Evolutionary conservation across 2,329 filamentous ascomycete genomes (phyloP), one percentile per base, ranked within the genome.

Genomic region (Fusarium dlaminii): DNA sequence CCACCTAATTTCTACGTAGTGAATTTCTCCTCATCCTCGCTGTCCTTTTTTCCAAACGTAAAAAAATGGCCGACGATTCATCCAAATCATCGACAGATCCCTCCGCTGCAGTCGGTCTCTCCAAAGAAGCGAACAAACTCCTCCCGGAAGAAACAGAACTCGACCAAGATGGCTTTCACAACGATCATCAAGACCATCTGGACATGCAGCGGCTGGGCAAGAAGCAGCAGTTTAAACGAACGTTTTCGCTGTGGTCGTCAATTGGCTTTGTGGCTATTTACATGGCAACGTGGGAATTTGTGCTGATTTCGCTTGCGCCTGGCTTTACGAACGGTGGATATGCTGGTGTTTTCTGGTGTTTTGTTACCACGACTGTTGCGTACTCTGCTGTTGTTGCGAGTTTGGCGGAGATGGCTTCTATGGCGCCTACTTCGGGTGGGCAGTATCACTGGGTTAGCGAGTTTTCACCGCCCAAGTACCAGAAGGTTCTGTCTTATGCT

Each of bases 231-330:
- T 72, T 72, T 5, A 72, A 68, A 40, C 63, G 69, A 0, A 72
- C 45, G 0, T 72, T 72, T 20, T 72, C 69, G 1, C 58, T 72
- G 0, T 72, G 69, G 68, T 72, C 69, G 18, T 72, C 69, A 20
- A 72, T 72, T 27, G 69, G 69, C 5, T 72, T 72, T 4, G 69
- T 72, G 0, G 69, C 68, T 6, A 72, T 72, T 15, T 72, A 72
- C n/a, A 72, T 72, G 69, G 69, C 69, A 2, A 72, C 69, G 1
- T 72, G 69, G 69, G 69, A 72, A 39, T 72, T 72, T 2, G 68
- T 72, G 10, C n/a, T 72, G 8, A 72, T 72, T 17, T 68, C 69
- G 14, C 52, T 72, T 2, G 63, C 69, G 29, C 69, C 69, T 1
- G 69, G 68, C 0, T 72, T 72, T 9, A 72, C 68, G 0, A 72